A percentile compares a stretch with the other conserved stretches of the same genome.
Evolutionary conservation across 495 filamentous ascomycete species (phyloP).

Genomic region (Massariosphaeria phaeospora): DNA sequence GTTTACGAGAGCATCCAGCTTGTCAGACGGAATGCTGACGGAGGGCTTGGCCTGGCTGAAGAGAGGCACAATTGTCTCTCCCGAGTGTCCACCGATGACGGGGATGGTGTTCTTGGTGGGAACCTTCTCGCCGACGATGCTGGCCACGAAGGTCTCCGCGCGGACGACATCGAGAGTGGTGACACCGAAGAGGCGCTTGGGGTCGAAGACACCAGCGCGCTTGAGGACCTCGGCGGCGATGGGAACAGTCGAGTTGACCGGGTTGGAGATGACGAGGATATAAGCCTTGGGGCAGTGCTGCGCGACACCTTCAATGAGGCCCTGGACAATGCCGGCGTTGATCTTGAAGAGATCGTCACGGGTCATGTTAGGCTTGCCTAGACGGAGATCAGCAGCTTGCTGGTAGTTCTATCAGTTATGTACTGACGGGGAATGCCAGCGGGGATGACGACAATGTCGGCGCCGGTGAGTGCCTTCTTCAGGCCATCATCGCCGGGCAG

Average conservation of each 20-base stretch:
- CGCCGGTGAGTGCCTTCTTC: conserved; percentile 79
- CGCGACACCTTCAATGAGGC: conserved; percentile 57
- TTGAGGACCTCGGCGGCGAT: conserved; percentile 96
- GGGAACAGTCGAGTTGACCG: conserved; percentile 97
- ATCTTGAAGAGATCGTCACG: conserved; percentile 99
- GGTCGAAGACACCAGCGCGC: conserved; percentile 83
- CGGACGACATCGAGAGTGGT: conserved; percentile 97
- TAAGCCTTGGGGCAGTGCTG: conserved; percentile 85
- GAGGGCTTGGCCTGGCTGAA: conserved; percentile 83
- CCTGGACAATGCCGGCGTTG: conserved; percentile 91
- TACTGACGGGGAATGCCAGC: conserved; percentile 92
- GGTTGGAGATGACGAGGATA: conserved; percentile 96
- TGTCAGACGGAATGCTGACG: conserved; percentile 76
- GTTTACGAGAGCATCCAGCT: conserved; percentile 80
- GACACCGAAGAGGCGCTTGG: conserved; percentile 92
- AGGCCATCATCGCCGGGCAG: conserved; percentile 86
- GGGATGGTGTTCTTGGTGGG: conserved; percentile 78
- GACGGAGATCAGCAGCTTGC: conserved; percentile 7
- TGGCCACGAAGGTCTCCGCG: conserved; percentile 91
- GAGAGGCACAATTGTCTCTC: conserved; percentile 94
- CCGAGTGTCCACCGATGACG: conserved; percentile 94
- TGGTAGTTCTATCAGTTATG: not conserved
- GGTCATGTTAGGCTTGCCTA: conserved; percentile 98
- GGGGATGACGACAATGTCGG: conserved; percentile 92
- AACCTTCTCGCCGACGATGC: conserved; percentile 73